A percentile compares a stretch with the other conserved stretches of the same genome.
Conservation (phyloP, 2,329 filamentous ascomycete genomes). For the Fonsecaea nubica region DNA sequence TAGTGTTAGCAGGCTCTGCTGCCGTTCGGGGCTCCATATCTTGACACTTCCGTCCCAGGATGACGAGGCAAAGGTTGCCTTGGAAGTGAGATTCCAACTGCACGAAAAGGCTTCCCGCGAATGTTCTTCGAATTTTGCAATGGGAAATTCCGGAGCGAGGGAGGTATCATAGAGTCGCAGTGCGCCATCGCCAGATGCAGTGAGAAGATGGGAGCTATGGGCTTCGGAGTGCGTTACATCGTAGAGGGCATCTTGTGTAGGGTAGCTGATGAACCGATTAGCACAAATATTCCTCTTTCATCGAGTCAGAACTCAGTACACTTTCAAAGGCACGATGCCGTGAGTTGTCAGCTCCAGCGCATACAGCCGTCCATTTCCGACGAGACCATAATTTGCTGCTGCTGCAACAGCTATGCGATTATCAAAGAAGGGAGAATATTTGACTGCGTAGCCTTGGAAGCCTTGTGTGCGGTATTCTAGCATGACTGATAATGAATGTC, state of each 20-base stretch:
- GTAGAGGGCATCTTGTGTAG: conserved; percentile 96
- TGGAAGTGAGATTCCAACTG: conserved; percentile 88
- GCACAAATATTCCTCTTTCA: conserved; percentile 2
- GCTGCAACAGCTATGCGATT: conserved; percentile 87
- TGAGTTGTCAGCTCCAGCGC: conserved; percentile 81
- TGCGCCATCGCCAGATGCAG: conserved; percentile 89
- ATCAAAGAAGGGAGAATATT: conserved; percentile 98
- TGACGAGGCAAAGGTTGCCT: conserved; percentile 86
- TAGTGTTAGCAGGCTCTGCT: conserved; percentile 77
- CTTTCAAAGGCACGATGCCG: conserved; percentile 84
- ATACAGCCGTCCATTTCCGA: conserved; percentile 91
- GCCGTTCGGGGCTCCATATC: conserved; percentile 84
- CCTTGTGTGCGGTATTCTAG: conserved; percentile 92
- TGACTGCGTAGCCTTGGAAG: conserved; percentile 94
- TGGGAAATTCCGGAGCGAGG: conserved; percentile 76
- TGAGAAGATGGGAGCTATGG: conserved; percentile 91
- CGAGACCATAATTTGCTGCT: conserved; percentile 94
- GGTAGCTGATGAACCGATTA: conserved; percentile 66
- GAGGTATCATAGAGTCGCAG: conserved; percentile 91
- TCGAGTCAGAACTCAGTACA: conserved; percentile 55
- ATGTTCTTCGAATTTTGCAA: conserved; percentile 93
- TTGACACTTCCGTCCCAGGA: conserved; percentile 98
- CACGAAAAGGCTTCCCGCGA: conserved; percentile 91
- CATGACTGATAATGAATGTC: conserved; percentile 62
- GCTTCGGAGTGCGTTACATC: conserved; percentile 95